phyloP scores from a whole-genome alignment of 495 filamentous ascomycete species.

The Penicillium egyptiacum region DNA sequence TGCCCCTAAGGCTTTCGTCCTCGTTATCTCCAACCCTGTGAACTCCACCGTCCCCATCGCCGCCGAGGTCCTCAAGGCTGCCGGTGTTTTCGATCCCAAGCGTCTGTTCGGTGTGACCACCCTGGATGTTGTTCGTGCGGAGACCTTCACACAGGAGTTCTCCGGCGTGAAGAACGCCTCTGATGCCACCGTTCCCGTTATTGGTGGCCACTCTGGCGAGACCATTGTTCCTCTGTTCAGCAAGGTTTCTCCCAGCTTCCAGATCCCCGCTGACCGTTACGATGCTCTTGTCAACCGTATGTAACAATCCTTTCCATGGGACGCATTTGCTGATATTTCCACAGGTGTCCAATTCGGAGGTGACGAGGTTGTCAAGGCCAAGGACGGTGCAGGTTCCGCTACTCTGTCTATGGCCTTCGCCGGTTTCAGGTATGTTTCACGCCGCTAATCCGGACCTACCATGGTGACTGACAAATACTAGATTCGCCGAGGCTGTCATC shows the following conservation, averaged over 20 bases:
- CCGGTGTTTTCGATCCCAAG: conserved; percentile 88
- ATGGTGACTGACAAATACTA: conserved; percentile 40
- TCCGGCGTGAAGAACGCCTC: conserved; percentile 78
- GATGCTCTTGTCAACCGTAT: conserved; percentile 81
- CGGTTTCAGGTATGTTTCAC: conserved; percentile 71
- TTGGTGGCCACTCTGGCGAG: conserved; percentile 95
- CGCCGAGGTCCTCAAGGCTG: conserved; percentile 90
- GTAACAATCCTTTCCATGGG: conserved; percentile 22
- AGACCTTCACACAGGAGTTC: conserved; percentile 90
- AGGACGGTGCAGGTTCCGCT: conserved; percentile 92
- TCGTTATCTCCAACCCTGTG: conserved; percentile 98
- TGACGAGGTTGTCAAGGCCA: conserved; percentile 97
- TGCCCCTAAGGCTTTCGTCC: conserved; percentile 85
- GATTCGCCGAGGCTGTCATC: conserved; percentile 90
- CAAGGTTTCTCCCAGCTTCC: conserved; percentile 74
- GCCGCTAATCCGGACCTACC: background rate
- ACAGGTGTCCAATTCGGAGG: conserved; percentile 92
- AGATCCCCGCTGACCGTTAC: conserved; percentile 83
- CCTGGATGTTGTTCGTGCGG: conserved; percentile 94
- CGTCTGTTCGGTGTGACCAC: conserved; percentile 98
- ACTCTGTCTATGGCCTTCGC: conserved; percentile 98
- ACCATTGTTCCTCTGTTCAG: conserved; percentile 98
- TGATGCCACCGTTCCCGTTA: conserved; percentile 81
- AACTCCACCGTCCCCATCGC: conserved; percentile 99
- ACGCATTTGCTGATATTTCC: conserved; percentile 11